Conservation (phyloP, 1,139 yeast genomes). For the Magnusiomyces sp. region DNA sequence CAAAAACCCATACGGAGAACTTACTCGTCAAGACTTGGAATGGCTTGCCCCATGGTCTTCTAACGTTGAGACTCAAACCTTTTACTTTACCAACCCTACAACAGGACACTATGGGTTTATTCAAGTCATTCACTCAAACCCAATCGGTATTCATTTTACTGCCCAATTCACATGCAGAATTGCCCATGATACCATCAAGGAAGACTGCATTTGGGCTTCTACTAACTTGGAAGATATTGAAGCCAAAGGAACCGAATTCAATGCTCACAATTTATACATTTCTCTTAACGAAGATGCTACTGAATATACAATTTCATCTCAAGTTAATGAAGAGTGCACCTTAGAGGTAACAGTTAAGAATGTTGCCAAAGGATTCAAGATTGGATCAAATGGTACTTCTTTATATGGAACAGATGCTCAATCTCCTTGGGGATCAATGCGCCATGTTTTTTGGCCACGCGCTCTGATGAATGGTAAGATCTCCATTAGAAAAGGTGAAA, state of each 20-base stretch:
- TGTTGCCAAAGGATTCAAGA: constrained; percentile 64
- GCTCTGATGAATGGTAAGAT: constrained; percentile 61
- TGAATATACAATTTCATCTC: constrained; percentile 52
- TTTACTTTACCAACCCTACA: constrained; percentile 63
- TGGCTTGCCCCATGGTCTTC: constrained; percentile 75
- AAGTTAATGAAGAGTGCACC: constrained; percentile 60
- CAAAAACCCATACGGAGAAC: constrained; percentile 46
- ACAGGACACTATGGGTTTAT: constrained; percentile 76
- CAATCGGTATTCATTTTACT: constrained; percentile 81
- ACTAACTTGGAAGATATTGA: constrained; percentile 78
- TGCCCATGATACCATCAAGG: constrained; percentile 45
- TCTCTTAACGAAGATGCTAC: constrained; percentile 49
- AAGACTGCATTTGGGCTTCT: constrained; percentile 69
- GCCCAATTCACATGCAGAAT: constrained; percentile 92
- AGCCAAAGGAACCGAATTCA: constrained; percentile 70
- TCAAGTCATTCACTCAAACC: constrained; percentile 87
- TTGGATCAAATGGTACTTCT: constrained; percentile 82
- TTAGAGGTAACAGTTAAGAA: constrained; percentile 62
- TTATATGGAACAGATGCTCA: constrained; percentile 66
- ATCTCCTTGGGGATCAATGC: constrained; percentile 96
- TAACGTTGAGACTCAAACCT: constrained; percentile 91
- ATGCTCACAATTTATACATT: constrained; percentile 59
- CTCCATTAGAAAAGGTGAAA: constrained; percentile 28
- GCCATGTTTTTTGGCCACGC: constrained; percentile 95
- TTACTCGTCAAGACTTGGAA: constrained; percentile 55